Evolutionary conservation across 2,329 filamentous ascomycete genomes (phyloP).

Genomic region (Fusarium decemcellulare): DNA sequence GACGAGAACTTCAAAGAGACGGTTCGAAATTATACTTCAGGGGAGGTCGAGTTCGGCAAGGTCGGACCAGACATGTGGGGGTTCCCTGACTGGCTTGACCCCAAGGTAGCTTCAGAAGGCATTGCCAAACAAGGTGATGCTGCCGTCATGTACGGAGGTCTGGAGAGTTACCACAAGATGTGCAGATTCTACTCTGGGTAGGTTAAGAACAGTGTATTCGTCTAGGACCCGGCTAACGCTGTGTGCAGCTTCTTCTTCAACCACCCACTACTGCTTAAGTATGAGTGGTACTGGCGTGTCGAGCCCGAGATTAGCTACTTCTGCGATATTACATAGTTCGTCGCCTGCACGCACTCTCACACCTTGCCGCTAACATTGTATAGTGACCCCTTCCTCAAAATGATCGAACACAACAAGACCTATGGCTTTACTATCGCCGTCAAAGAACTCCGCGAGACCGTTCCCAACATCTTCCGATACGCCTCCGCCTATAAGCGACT

Average conservation of each 20-base stretch:
- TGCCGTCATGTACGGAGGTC: constrained; percentile 98
- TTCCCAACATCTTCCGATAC: constrained; percentile 98
- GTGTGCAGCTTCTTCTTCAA: constrained; percentile 89
- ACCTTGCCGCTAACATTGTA: constrained; percentile 23
- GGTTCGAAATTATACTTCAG: constrained; percentile 91
- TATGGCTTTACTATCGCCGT: constrained; percentile 99
- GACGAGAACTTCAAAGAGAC: constrained; percentile 93
- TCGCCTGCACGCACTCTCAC: not conserved
- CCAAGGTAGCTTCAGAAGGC: constrained; percentile 93
- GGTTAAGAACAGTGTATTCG: constrained; percentile 47
- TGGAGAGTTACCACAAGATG: constrained; percentile 99
- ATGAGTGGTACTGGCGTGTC: constrained; percentile 99
- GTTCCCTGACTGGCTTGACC: constrained; percentile 96
- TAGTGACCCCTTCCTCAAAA: constrained; percentile 94
- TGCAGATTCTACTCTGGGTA: constrained; percentile 99
- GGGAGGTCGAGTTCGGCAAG: constrained; percentile 91
- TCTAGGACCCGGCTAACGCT: constrained; percentile 39
- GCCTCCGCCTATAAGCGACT: constrained; percentile 97
- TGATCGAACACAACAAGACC: constrained; percentile 95
- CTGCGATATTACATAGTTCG: constrained; percentile 97
- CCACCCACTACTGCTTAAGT: constrained; percentile 93
- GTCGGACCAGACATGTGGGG: constrained; percentile 95
- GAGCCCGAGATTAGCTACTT: constrained; percentile 99
- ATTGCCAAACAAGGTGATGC: constrained; percentile 97
- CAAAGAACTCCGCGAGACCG: constrained; percentile 97